Evolutionary conservation across 1,284 basidiomycete genomes (phyloP).

Genomic region (Sphagnurus paluster): DNA sequence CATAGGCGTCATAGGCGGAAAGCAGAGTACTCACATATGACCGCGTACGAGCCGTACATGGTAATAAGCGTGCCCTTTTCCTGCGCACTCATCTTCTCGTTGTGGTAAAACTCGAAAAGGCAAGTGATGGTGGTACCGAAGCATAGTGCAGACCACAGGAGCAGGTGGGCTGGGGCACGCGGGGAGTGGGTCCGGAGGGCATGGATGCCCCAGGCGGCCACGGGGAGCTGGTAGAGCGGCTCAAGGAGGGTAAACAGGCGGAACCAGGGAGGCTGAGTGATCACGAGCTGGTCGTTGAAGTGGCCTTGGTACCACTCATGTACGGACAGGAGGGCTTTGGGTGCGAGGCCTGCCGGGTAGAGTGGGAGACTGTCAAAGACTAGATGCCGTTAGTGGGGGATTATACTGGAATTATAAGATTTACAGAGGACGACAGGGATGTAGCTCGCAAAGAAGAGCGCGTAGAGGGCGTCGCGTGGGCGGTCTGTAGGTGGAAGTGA

Average conservation of each 20-base stretch:
- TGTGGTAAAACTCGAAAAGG: constrained; percentile 22
- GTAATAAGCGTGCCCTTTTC: constrained; percentile 17
- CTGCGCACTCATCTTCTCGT: constrained; percentile 19
- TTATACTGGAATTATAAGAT: background rate
- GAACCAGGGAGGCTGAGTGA: constrained; percentile 23
- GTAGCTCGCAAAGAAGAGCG: constrained; percentile 20
- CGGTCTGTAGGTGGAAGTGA: constrained; percentile 14
- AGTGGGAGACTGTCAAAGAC: constrained; percentile 22
- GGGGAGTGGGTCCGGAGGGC: constrained; percentile 19
- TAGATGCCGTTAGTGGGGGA: too few relatives aligned
- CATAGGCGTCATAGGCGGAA: too few relatives aligned
- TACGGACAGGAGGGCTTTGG: constrained; percentile 15
- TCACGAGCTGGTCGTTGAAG: constrained; percentile 24
- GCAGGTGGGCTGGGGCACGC: constrained; percentile 18
- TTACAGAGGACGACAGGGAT: constrained; percentile 1
- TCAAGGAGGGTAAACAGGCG: constrained; percentile 21
- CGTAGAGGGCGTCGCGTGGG: constrained; percentile 17
- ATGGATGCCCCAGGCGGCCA: constrained; percentile 21
- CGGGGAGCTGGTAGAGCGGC: constrained; percentile 21
- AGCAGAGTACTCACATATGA: constrained; percentile 23
- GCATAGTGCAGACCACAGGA: constrained; percentile 21
- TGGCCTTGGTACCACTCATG: constrained; percentile 19
- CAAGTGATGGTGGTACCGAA: constrained; percentile 23
- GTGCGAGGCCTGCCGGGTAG: constrained; percentile 19
- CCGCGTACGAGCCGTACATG: constrained; percentile 21